Conservation (phyloP, 106 monocot genomes). For the Chionographis japonica region DNA sequence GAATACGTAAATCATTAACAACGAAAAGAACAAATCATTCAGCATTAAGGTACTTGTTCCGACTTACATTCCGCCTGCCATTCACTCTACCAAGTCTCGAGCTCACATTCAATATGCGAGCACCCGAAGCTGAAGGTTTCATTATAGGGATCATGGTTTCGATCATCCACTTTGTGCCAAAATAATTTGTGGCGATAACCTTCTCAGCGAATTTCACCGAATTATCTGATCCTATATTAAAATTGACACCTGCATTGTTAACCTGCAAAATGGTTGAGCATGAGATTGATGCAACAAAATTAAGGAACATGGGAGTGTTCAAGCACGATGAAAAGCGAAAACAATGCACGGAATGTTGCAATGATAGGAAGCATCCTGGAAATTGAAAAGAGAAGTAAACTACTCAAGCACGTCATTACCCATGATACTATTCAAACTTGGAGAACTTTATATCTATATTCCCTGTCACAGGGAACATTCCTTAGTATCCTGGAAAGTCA, state of each 20-base stretch:
- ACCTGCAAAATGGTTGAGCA: constrained; percentile 39
- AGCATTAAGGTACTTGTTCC: background rate
- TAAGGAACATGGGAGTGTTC: background rate
- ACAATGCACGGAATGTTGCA: background rate
- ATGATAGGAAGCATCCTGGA: too few relatives aligned
- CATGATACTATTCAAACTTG: too few relatives aligned
- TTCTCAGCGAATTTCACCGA: constrained; percentile 74
- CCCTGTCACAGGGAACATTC: too few relatives aligned
- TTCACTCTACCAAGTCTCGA: constrained; percentile 82
- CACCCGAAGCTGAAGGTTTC: constrained; percentile 63
- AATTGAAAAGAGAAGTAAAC: too few relatives aligned
- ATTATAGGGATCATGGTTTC: constrained; percentile 70
- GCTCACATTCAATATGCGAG: constrained; percentile 84
- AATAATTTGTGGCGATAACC: constrained; percentile 75
- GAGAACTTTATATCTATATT: too few relatives aligned
- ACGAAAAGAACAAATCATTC: too few relatives aligned
- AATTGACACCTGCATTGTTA: constrained; percentile 93
- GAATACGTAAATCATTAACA: too few relatives aligned
- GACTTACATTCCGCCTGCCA: constrained; percentile 81
- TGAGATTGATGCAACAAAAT: background rate
- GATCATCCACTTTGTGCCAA: constrained; percentile 74
- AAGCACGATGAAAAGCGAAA: background rate
- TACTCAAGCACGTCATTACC: too few relatives aligned
- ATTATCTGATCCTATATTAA: constrained; percentile 65
- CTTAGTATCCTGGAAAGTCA: too few relatives aligned